These are phyloP conservation scores for Metschnikowia drakensbergensis DNA, from an alignment of 805 yeast genomes.

Conservation along the genomic window DNA sequence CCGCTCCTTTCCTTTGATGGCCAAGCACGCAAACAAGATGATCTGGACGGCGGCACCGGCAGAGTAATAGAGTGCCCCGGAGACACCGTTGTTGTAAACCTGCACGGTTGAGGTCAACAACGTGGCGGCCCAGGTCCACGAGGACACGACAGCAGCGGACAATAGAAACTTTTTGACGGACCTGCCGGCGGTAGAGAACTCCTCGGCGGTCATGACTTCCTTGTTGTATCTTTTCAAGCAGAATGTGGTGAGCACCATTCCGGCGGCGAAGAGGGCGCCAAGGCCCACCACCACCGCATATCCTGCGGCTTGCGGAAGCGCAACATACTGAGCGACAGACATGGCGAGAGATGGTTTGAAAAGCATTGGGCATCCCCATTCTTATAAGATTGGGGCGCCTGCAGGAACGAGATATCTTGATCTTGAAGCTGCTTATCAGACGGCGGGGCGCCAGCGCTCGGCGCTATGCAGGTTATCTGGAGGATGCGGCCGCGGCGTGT, in stretches of 20 bases:
- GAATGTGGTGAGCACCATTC: conserved; percentile 74
- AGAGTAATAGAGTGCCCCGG: conserved; percentile 82
- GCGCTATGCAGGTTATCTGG: too few species aligned
- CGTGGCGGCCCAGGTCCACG: conserved; percentile 68
- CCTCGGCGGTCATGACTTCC: conserved; percentile 89
- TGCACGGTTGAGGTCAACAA: conserved; percentile 71
- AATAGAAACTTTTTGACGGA: conserved; percentile 80
- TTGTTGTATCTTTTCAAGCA: conserved; percentile 73
- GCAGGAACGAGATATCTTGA: too few species aligned
- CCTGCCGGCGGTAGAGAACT: conserved; percentile 90
- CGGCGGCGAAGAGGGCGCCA: conserved; percentile 73
- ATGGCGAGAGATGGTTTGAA: conserved; percentile 4
- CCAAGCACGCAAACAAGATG: conserved; percentile 78
- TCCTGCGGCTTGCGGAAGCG: conserved; percentile 74
- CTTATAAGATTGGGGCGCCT: too few species aligned
- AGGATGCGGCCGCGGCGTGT: too few species aligned
- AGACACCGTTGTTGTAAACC: conserved; percentile 69
- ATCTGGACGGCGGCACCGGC: conserved; percentile 91
- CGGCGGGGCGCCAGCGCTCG: background rate
- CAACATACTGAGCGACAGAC: conserved; percentile 21
- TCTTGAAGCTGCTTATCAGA: background rate
- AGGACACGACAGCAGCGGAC: conserved; percentile 85
- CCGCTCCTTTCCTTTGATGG: conserved; percentile 81
- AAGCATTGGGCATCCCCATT: too few species aligned
- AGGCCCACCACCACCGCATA: conserved; percentile 85